Conservation (phyloP, 2,329 filamentous ascomycete species). For the Pyrenophora seminiperda region DNA sequence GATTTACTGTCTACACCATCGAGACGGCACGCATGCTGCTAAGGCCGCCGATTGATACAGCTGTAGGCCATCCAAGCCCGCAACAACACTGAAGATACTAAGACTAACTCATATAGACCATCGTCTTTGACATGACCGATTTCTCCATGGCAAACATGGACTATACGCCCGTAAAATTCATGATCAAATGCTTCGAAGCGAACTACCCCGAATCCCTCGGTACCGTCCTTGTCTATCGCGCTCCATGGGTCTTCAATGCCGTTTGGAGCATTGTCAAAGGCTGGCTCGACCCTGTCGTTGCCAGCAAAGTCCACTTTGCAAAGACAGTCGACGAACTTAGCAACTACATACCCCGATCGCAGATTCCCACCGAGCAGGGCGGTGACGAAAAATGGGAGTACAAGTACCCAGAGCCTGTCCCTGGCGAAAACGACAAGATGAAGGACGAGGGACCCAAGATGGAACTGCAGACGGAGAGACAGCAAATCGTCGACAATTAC, state of each 20-base stretch:
- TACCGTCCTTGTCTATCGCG: slow-evolving; percentile 89
- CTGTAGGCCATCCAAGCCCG: slow-evolving; percentile 63
- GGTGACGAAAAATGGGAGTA: slow-evolving; percentile 87
- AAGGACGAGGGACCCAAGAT: slow-evolving; percentile 66
- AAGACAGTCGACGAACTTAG: slow-evolving; percentile 79
- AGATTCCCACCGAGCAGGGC: slow-evolving; percentile 81
- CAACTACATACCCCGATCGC: slow-evolving; percentile 70
- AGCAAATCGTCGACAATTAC: slow-evolving; percentile 70
- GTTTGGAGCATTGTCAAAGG: slow-evolving; percentile 95
- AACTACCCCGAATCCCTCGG: slow-evolving; percentile 96
- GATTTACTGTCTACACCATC: slow-evolving; percentile 91
- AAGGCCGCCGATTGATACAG: slow-evolving; percentile 81
- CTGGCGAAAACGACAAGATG: slow-evolving; percentile 78
- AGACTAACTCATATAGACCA: slow-evolving; percentile 62
- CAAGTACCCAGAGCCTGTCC: slow-evolving; percentile 74
- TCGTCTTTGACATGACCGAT: slow-evolving; percentile 94
- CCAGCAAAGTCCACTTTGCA: slow-evolving; percentile 90
- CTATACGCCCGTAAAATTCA: slow-evolving; percentile 95
- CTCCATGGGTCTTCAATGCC: slow-evolving; percentile 97
- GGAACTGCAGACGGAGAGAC: slow-evolving; percentile 66
- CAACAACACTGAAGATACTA: neutral
- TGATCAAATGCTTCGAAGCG: slow-evolving; percentile 99
- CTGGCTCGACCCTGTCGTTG: slow-evolving; percentile 97
- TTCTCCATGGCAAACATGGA: slow-evolving; percentile 98
- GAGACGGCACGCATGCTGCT: slow-evolving; percentile 90